Conservation (phyloP, 2,329 filamentous ascomycete genomes). For the Botrytis squamosa region DNA sequence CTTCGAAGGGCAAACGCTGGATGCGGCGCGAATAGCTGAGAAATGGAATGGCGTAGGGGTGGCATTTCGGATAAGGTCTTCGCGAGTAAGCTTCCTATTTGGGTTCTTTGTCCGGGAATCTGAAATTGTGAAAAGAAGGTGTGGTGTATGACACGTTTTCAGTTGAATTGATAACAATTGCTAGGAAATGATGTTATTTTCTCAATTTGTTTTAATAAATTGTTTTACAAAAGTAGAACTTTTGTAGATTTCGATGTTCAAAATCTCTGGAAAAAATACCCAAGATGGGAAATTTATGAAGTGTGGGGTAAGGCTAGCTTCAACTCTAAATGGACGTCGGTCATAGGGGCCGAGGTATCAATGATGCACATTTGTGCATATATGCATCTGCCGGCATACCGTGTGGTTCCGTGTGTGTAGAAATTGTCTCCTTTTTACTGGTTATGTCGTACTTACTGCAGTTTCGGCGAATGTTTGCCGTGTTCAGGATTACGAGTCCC, state of each 20-base stretch:
- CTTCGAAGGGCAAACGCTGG: slow-evolving; percentile 6
- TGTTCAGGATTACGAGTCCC: background rate
- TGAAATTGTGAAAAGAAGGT: background rate
- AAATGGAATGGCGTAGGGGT: slow-evolving; percentile 26
- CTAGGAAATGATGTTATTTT: background rate
- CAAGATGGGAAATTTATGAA: slow-evolving; percentile 5
- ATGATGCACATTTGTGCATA: background rate
- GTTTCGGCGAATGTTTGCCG: background rate
- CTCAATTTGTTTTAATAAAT: background rate
- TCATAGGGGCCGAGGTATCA: slow-evolving; percentile 3
- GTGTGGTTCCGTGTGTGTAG: background rate
- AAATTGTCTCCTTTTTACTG: too few species aligned
- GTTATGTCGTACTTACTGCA: too few species aligned
- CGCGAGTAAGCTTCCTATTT: background rate
- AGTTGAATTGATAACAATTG: background rate
- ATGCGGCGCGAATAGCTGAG: slow-evolving; percentile 30
- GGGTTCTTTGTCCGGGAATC: background rate
- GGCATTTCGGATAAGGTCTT: background rate
- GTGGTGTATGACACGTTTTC: background rate
- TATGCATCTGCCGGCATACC: background rate
- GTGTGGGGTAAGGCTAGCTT: slow-evolving; percentile 23
- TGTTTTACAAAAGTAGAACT: background rate
- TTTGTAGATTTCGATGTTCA: background rate
- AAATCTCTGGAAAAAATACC: background rate
- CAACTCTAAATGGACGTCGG: slow-evolving; percentile 19